Evolutionary conservation across 2,329 filamentous ascomycete genomes (phyloP).

Genomic region (Aquanectria penicillioides): DNA sequence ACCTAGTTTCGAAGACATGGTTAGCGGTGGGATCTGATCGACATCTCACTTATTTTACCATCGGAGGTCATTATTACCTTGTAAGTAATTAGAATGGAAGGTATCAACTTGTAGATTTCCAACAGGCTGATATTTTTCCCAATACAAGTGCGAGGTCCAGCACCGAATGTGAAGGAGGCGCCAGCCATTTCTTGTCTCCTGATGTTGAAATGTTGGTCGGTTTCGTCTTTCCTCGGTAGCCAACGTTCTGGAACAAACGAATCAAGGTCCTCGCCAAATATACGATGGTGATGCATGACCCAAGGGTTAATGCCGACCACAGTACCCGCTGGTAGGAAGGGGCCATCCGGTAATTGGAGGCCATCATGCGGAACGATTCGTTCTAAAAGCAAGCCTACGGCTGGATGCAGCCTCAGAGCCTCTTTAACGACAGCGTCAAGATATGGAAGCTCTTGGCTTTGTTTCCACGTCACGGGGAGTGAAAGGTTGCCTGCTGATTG

Average conservation of each 20-base stretch:
- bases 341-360: constrained; percentile 63
- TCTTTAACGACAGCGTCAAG: constrained; percentile 84
- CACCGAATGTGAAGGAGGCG: constrained; percentile 67
- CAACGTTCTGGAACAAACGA: constrained; percentile 75
- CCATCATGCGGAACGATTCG: constrained; percentile 74
- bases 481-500: constrained; percentile 52
- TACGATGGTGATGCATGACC: constrained; percentile 74
- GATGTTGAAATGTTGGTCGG: not conserved
- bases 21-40: constrained; percentile 58
- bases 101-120: constrained; percentile 71
- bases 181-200: constrained; percentile 21
- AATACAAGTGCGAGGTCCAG: constrained; percentile 74
- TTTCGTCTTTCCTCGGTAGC: constrained; percentile 52
- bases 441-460: constrained; percentile 76
- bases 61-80: constrained; percentile 12
- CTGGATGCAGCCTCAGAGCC: constrained; percentile 78
- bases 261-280: constrained; percentile 76
- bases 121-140: constrained; percentile 72
- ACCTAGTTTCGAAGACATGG: too few species aligned
- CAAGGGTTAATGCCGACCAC: constrained; percentile 79
- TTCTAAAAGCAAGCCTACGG: constrained; percentile 76
- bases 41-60: not conserved
- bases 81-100: constrained; percentile 37
- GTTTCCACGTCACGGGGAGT: constrained; percentile 70
- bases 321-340: constrained; percentile 72